A percentile compares a stretch with the other conserved stretches of the same genome.
Conservation (phyloP, 208 protist species). For the Tetramitus jugosus region DNA sequence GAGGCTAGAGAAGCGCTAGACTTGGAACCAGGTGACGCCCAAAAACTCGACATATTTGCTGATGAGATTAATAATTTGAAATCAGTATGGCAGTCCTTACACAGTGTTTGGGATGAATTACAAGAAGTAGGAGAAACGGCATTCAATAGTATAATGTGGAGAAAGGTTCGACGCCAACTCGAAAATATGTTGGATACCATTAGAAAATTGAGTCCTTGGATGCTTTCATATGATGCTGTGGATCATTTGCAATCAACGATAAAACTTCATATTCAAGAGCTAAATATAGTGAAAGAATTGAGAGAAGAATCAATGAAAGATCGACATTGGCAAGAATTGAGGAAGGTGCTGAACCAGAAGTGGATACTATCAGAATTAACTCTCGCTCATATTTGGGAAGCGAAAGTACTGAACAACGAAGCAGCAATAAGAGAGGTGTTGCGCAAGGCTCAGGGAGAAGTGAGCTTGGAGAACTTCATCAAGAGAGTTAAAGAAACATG, state of each 20-base stretch:
- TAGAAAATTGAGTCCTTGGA: constrained; percentile 47
- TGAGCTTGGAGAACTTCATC: constrained; percentile 74
- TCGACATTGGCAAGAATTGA: constrained; percentile 71
- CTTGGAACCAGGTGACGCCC: constrained; percentile 20
- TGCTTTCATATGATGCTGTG: constrained; percentile 54
- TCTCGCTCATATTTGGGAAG: constrained; percentile 82
- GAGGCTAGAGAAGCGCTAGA: constrained; percentile 48
- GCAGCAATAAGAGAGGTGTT: constrained; percentile 65
- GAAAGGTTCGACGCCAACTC: constrained; percentile 66
- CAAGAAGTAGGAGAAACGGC: constrained; percentile 66
- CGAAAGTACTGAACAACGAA: constrained; percentile 72
- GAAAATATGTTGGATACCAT: constrained; percentile 50
- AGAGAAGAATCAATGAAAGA: constrained; percentile 85
- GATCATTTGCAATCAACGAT: constrained; percentile 46
- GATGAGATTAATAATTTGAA: constrained; percentile 75
- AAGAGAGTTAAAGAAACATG: constrained; percentile 74
- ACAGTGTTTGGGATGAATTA: constrained; percentile 59
- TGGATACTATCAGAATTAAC: constrained; percentile 75
- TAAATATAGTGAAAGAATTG: constrained; percentile 75
- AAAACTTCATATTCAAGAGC: constrained; percentile 46
- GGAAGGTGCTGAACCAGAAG: constrained; percentile 65
- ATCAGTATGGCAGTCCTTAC: constrained; percentile 73
- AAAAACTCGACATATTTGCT: constrained; percentile 51
- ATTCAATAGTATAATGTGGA: constrained; percentile 83
- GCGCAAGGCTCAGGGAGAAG: constrained; percentile 61